Percentiles rank a stretch among this genome's conserved stretches.
Evolutionary conservation across 306 rosid genomes (phyloP).

Genomic region (Medicago truncatula): DNA sequence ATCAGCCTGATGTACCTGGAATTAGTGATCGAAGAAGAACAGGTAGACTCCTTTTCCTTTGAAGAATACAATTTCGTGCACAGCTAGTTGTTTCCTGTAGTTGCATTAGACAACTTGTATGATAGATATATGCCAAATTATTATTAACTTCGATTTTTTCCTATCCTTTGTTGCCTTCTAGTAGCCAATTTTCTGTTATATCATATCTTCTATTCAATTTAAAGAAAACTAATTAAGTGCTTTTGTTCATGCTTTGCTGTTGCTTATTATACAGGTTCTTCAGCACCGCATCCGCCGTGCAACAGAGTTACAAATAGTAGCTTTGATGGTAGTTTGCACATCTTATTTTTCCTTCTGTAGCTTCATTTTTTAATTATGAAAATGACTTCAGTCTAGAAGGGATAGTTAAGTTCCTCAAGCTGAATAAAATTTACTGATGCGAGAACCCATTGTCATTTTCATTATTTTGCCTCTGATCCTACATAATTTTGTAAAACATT

Average conservation of each 20-base stretch:
- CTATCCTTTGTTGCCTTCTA: not conserved
- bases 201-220: constrained; percentile 10
- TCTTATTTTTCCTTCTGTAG: constrained; percentile 1
- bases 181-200: constrained; percentile 26
- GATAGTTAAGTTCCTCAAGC: constrained; percentile 13
- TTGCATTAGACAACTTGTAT: constrained; percentile 16
- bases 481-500: constrained; percentile 52
- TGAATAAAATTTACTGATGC: constrained; percentile 29
- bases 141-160: constrained; percentile 20
- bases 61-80: constrained; percentile 8
- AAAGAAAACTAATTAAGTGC: constrained; percentile 13
- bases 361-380: constrained; percentile 13
- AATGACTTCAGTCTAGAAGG: constrained; percentile 16
- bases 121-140: constrained; percentile 18
- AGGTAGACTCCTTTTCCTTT: constrained; percentile 51
- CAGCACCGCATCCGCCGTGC: constrained; percentile 32
- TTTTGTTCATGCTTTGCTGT: constrained; percentile 13
- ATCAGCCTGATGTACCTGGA: constrained; percentile 72
- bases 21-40: constrained; percentile 72
- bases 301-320: constrained; percentile 25
- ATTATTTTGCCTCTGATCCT: constrained; percentile 26
- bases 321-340: constrained; percentile 29
- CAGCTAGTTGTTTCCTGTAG: not conserved
- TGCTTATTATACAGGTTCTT: constrained; percentile 28
- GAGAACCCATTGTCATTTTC: constrained; percentile 14